phyloP scores from a whole-genome alignment of 768 basidiomycete genomes.

The Boletus rubescentipes region DNA sequence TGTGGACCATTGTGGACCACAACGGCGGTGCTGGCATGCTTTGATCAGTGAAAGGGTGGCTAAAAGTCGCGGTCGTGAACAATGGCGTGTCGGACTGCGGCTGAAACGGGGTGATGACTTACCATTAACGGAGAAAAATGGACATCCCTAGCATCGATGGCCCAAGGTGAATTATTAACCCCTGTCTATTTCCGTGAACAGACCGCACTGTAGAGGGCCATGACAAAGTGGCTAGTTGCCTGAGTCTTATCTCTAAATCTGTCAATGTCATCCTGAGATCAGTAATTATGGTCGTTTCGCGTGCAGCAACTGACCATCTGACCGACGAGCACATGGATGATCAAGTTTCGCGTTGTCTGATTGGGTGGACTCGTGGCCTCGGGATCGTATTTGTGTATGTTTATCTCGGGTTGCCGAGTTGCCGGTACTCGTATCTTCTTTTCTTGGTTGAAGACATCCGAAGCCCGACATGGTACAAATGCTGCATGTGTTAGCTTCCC shows the following conservation, averaged over 20 bases:
- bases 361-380: background rate
- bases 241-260: too few relatives aligned
- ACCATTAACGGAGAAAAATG: background rate
- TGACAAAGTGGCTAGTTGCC: too few relatives aligned
- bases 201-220: too few relatives aligned
- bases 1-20: constrained; percentile 9
- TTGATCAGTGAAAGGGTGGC: constrained; percentile 4
- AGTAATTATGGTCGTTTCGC: too few relatives aligned
- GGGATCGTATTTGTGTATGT: constrained; percentile 7
- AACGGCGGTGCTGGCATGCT: constrained; percentile 1
- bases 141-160: too few relatives aligned
- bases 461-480: constrained; percentile 26
- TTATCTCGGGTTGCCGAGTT: background rate
- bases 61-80: background rate
- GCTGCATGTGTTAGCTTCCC: constrained; percentile 17
- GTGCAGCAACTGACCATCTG: background rate
- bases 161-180: too few relatives aligned
- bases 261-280: too few relatives aligned
- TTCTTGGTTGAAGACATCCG: constrained; percentile 17
- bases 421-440: background rate
- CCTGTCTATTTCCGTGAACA: too few relatives aligned
- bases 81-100: background rate
- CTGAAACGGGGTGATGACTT: background rate
- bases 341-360: too few relatives aligned
- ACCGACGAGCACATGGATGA: background rate